A percentile compares a stretch with the other conserved stretches of the same genome.
phyloP scores from a whole-genome alignment of 768 basidiomycete species.

The Lactifluus hygrophoroides region DNA sequence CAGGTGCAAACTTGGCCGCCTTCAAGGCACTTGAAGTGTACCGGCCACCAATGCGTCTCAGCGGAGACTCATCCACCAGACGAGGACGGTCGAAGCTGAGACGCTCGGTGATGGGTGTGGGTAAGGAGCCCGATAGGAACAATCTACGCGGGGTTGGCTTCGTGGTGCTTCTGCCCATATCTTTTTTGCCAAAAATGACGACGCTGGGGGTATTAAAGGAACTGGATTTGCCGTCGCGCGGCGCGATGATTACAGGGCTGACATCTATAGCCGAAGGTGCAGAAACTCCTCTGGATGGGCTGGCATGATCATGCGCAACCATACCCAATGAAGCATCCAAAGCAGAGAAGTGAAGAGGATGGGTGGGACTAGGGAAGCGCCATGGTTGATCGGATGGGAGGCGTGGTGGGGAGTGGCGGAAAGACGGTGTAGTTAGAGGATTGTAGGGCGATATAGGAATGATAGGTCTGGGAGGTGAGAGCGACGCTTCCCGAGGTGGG shows the following conservation, averaged over 20 bases:
- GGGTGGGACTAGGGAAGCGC: slow-evolving; percentile 73
- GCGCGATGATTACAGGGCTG: slow-evolving; percentile 27
- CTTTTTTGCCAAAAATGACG: slow-evolving; percentile 19
- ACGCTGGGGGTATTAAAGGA: slow-evolving; percentile 31
- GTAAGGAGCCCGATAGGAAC: slow-evolving; percentile 28
- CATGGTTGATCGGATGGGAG: slow-evolving; percentile 75
- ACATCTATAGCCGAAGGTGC: slow-evolving; percentile 27
- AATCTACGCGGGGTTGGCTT: slow-evolving; percentile 34
- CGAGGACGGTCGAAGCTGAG: slow-evolving; percentile 22
- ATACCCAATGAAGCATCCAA: slow-evolving; percentile 59
- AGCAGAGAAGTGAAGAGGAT: slow-evolving; percentile 59
- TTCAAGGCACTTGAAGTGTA: slow-evolving; percentile 2
- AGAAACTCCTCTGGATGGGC: slow-evolving; percentile 28
- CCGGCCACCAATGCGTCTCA: slow-evolving; percentile 20
- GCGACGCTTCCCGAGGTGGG: slow-evolving; percentile 20
- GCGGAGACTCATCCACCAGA: slow-evolving; percentile 42
- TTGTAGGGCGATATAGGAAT: slow-evolving; percentile 69
- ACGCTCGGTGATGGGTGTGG: slow-evolving; percentile 28
- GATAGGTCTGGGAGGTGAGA: slow-evolving; percentile 22
- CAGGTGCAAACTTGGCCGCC: slow-evolving; percentile 20
- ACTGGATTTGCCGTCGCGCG: slow-evolving; percentile 30
- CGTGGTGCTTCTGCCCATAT: slow-evolving; percentile 7
- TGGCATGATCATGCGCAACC: slow-evolving; percentile 46
- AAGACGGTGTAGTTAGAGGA: slow-evolving; percentile 64
- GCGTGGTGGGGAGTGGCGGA: slow-evolving; percentile 67